Evolutionary conservation across 148 eudicot genomes (phyloP).

Genomic region (Rhododendron henanense): DNA sequence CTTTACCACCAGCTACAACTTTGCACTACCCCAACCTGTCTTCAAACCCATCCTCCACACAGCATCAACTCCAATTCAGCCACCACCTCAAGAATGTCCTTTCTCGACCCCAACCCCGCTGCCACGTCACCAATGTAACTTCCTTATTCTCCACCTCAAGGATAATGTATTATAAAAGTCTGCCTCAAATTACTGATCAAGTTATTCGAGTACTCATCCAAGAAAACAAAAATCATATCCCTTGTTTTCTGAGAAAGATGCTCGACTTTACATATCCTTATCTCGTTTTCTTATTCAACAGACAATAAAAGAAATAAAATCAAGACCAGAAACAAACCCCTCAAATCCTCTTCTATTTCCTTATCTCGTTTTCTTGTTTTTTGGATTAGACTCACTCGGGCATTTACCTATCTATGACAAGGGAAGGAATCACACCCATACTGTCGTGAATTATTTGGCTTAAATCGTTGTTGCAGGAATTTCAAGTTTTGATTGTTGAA

Average conservation of each 20-base stretch:
- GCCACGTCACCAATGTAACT: neutral
- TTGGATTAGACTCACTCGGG: too few relatives aligned
- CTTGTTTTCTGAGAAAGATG: neutral
- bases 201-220: neutral
- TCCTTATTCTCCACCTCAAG: neutral
- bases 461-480: too few relatives aligned
- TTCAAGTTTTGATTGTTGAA: too few relatives aligned
- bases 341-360: too few relatives aligned
- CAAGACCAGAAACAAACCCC: neutral
- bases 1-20: neutral
- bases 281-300: neutral
- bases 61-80: neutral
- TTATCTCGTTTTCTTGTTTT: too few relatives aligned
- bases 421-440: too few relatives aligned
- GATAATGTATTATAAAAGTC: too few relatives aligned
- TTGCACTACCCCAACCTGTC: neutral
- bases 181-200: neutral
- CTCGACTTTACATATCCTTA: neutral
- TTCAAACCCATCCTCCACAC: neutral
- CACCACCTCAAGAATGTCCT: neutral
- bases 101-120: neutral
- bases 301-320: neutral
- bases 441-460: too few relatives aligned
- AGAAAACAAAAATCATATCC: neutral
- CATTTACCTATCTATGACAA: too few relatives aligned